phyloP scores from a whole-genome alignment of 1,284 basidiomycete genomes.

The Wallemia hederae region DNA sequence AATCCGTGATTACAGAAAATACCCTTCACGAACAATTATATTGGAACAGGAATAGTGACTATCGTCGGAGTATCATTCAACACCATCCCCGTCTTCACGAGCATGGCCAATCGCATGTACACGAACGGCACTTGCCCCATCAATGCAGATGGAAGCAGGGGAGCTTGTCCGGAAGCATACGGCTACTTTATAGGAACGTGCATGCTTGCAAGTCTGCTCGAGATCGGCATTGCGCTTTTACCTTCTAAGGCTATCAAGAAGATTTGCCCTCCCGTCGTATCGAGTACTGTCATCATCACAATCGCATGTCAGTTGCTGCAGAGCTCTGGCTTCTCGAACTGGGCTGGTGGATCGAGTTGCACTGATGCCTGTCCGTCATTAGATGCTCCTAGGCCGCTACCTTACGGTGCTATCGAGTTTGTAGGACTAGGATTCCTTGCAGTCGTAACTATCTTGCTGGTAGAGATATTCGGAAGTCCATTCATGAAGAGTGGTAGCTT shows the following conservation, averaged over 20 bases:
- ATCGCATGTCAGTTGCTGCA: conserved; percentile 1
- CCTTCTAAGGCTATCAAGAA: conserved; percentile 24
- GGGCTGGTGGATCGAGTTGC: conserved; percentile 22
- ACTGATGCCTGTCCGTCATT: conserved; percentile 40
- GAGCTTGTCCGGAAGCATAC: conserved; percentile 47
- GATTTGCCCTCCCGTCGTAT: conserved; percentile 38
- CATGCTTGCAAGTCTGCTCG: conserved; percentile 39
- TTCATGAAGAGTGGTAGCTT: conserved; percentile 35
- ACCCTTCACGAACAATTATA: conserved; percentile 10
- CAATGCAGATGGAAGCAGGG: conserved; percentile 30
- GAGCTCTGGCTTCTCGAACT: conserved; percentile 16
- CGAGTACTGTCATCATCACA: conserved; percentile 19
- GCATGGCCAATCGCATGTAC: conserved; percentile 42
- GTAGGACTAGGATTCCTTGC: conserved; percentile 44
- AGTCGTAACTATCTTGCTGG: conserved; percentile 20
- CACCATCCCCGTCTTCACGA: conserved; percentile 40
- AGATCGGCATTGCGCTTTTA: conserved; percentile 27
- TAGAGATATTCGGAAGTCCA: conserved; percentile 35
- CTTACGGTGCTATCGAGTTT: conserved; percentile 47
- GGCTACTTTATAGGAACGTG: conserved; percentile 35
- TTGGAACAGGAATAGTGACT: conserved; percentile 47
- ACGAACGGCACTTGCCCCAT: conserved; percentile 43
- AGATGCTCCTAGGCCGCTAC: conserved; percentile 26
- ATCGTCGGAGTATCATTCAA: conserved; percentile 68
- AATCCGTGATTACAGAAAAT: too few relatives aligned